Evolutionary conservation across 495 filamentous ascomycete genomes (phyloP), one percentile per base, ranked within the genome.

Genomic region (Pyronema domesticum): DNA sequence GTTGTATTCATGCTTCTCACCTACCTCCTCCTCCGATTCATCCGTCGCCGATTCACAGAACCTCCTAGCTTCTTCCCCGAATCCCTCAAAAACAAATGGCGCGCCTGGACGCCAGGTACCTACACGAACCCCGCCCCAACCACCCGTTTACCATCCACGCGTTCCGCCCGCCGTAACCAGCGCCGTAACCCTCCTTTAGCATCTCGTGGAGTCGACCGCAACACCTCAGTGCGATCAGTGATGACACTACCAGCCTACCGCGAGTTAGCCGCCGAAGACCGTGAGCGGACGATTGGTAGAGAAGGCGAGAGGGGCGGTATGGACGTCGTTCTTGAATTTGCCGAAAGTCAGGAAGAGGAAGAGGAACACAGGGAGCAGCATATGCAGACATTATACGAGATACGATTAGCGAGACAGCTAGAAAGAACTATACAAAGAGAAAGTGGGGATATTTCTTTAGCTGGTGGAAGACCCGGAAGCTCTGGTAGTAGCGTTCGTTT

Each of bases 251-350:
- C 91, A 0, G 74, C 81, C 4, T 98, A 98, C 68, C 74, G 77
- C 1, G 69, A 72, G 0, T 45, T 63, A 13, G 68, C 71, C 3
- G 71, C 60, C 7, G 78, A 78, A 39, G 79, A 85, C 4, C 74
- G 78, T 37, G 91, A 98, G 65, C 82, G 81, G 58, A 77, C 95
- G n/a, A 75, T 96, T 40, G 91, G 79, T 11, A 77, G 91, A 0
- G 91, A 93, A 67, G 91, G 91, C 35, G 91, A 98, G 65, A 77
- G 91, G 23, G 89, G 72, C 43, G 91, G 91, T 3, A 89, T 98
- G 59, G 91, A 98, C 60, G 76, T 85, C 36, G 89, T 98, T 3
- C 71, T 96, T 33, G 91, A 98, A 66, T 83, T 77, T 54, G 82
- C 84, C 0, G 84, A 89, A 58, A 80, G 78, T 9, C 17, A 30